phyloP scores from a whole-genome alignment of 2,329 filamentous ascomycete genomes.

The Colletotrichum echinochloae region DNA sequence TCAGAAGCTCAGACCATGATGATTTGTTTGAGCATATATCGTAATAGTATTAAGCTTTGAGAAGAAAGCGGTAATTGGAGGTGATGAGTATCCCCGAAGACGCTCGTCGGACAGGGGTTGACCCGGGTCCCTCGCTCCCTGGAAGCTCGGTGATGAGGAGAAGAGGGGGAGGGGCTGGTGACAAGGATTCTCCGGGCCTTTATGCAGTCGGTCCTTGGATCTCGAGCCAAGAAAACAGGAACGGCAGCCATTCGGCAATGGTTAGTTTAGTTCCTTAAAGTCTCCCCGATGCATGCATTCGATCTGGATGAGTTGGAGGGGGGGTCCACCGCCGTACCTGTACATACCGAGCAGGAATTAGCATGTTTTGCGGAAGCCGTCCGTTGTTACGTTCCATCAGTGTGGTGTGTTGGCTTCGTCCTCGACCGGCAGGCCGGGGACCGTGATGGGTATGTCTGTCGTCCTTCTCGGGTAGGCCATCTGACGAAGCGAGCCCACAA shows the following conservation, averaged over 20 bases:
- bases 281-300: not conserved
- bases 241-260: conserved; percentile 23
- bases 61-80: not conserved
- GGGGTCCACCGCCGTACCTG: conserved; percentile 6
- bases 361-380: conserved; percentile 15
- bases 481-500: conserved; percentile 9
- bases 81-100: conserved; percentile 6
- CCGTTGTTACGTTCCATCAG: conserved; percentile 5
- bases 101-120: conserved; percentile 25
- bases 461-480: not conserved
- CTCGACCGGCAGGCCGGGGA: not conserved
- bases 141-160: not conserved
- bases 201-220: conserved; percentile 19
- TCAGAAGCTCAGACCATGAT: conserved; percentile 28
- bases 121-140: not conserved
- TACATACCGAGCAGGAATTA: not conserved
- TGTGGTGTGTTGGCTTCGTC: not conserved
- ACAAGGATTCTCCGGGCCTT: conserved; percentile 35
- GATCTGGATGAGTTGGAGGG: conserved; percentile 5
- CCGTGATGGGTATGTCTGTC: not conserved
- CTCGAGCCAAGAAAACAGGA: conserved; percentile 18
- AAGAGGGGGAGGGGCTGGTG: not conserved
- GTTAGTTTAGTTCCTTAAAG: not conserved
- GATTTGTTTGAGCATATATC: conserved; percentile 8
- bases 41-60: no score